Conservation (phyloP, 331 rosid genomes). For the Erythrophleum ivorense region DNA sequence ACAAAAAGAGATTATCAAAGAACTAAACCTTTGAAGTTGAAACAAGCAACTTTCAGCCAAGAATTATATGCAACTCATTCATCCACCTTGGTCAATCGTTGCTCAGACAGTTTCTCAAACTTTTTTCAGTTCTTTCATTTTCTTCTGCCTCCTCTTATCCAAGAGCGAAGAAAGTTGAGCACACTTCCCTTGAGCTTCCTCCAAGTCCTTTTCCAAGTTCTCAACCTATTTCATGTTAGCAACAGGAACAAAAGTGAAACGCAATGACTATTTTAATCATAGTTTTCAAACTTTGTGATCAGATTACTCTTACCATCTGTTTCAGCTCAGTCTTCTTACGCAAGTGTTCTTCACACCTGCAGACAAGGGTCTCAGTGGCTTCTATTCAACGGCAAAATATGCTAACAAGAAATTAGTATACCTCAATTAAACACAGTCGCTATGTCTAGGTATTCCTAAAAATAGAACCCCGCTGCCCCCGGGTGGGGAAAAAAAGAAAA, state of each 20-base stretch:
- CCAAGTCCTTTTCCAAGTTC: conserved; percentile 62
- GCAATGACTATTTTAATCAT: not conserved
- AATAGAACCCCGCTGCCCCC: too few relatives aligned
- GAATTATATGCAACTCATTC: not conserved
- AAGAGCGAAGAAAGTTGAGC: conserved; percentile 53
- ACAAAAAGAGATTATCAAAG: not conserved
- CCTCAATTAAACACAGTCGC: conserved; percentile 7
- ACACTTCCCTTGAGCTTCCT: conserved; percentile 52
- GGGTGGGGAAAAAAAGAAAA: too few relatives aligned
- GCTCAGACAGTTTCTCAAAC: conserved; percentile 1
- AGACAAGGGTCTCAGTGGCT: conserved; percentile 30
- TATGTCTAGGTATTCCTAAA: not conserved
- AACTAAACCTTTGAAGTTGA: not conserved
- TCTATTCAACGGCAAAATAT: conserved; percentile 26
- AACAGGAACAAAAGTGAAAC: conserved; percentile 37
- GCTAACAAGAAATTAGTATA: conserved; percentile 12
- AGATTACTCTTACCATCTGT: conserved; percentile 60
- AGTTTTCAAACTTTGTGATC: conserved; percentile 16
- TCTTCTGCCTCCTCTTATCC: conserved; percentile 53
- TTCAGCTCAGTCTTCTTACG: conserved; percentile 58
- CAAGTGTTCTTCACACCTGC: conserved; percentile 77
- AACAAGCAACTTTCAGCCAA: not conserved
- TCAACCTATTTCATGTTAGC: conserved; percentile 57
- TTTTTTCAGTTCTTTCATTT: not conserved
- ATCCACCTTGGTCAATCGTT: not conserved